phyloP scores from a whole-genome alignment of 1,284 basidiomycete genomes.

The Rhodotorula mucilaginosa region DNA sequence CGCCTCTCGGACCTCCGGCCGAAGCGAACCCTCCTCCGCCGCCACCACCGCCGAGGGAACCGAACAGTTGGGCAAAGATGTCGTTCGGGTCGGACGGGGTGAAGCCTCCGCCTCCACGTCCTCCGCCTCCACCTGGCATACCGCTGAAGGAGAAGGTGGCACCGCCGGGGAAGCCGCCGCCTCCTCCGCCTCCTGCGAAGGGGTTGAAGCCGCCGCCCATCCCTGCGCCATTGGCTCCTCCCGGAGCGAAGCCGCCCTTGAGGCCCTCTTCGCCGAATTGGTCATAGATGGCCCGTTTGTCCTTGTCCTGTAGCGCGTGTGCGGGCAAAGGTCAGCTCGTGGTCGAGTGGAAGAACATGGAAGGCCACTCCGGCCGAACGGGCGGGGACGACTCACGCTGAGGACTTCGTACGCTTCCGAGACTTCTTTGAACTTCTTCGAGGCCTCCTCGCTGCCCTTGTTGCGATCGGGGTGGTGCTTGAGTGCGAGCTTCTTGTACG shows the following conservation, averaged over 20 bases:
- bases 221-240: slow-evolving; percentile 27
- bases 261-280: slow-evolving; percentile 95
- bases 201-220: slow-evolving; percentile 34
- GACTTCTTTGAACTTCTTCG: slow-evolving; percentile 90
- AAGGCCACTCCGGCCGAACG: too few species aligned
- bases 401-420: slow-evolving; percentile 95
- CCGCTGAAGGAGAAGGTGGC: slow-evolving; percentile 62
- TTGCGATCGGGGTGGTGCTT: slow-evolving; percentile 94
- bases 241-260: slow-evolving; percentile 58
- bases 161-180: slow-evolving; percentile 49
- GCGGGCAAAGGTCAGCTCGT: neutral
- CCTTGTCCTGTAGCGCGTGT: slow-evolving; percentile 44
- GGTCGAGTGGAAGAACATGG: neutral
- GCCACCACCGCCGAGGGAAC: slow-evolving; percentile 42
- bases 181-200: slow-evolving; percentile 27
- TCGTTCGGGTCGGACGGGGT: slow-evolving; percentile 79
- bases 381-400: slow-evolving; percentile 60
- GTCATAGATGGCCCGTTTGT: slow-evolving; percentile 91
- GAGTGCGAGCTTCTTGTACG: slow-evolving; percentile 57
- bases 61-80: slow-evolving; percentile 76
- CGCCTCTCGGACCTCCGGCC: slow-evolving; percentile 17
- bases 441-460: slow-evolving; percentile 73
- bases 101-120: slow-evolving; percentile 56
- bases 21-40: slow-evolving; percentile 47
- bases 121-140: slow-evolving; percentile 52